Percentiles rank a stretch among this genome's conserved stretches.
Conservation (phyloP, 768 basidiomycete genomes). For the Kondoa malvinella region DNA sequence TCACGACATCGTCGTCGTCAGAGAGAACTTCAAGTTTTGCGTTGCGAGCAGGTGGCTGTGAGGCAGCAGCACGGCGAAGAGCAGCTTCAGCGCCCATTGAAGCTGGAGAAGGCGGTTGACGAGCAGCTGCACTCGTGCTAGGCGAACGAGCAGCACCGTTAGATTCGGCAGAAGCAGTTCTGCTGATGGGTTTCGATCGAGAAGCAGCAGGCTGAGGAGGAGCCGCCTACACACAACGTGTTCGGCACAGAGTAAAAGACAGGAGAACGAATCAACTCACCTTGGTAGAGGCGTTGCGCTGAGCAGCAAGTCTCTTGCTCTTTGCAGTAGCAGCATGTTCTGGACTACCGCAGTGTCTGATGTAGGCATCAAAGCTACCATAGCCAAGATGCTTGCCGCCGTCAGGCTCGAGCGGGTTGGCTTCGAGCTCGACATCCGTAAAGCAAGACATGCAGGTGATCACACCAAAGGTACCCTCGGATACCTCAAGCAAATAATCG, state of each 20-base stretch:
- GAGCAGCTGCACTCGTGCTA: too few species aligned
- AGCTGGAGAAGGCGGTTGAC: background rate
- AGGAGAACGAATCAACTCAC: too few species aligned
- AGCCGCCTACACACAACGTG: background rate
- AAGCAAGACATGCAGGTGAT: background rate
- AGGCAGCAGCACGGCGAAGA: background rate
- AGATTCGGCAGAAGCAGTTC: background rate
- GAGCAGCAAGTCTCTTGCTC: background rate
- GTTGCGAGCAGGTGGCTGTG: background rate
- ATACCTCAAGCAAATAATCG: background rate
- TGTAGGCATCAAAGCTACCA: background rate
- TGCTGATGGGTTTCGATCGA: background rate
- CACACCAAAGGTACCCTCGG: background rate
- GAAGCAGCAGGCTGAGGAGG: background rate
- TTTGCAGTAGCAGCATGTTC: background rate
- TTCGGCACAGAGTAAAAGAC: background rate
- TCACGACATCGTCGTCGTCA: too few species aligned
- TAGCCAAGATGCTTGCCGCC: background rate
- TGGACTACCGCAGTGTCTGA: background rate
- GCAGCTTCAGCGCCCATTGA: background rate
- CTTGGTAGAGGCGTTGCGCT: too few species aligned
- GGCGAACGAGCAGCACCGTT: background rate
- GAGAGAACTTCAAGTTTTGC: background rate
- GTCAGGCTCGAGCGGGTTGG: background rate
- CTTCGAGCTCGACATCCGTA: background rate